Evolutionary conservation across 2,329 filamentous ascomycete species (phyloP), one percentile per base, ranked within the genome.

Genomic region (Phaeosphaeria sp.): DNA sequence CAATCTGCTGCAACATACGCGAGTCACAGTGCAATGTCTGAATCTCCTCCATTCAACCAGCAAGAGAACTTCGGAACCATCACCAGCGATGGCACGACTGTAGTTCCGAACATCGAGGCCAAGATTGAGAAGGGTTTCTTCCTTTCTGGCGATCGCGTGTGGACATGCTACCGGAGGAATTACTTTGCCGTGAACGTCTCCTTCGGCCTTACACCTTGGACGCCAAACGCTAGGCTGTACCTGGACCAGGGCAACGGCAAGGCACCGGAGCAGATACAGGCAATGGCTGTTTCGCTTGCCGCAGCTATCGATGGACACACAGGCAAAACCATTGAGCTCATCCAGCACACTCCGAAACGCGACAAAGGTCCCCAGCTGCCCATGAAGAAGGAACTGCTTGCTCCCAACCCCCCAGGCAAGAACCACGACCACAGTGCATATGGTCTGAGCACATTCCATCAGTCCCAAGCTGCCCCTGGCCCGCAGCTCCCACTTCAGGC

Each of bases 81-180:
- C 54, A 82, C 84, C 55, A 89, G 89, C 67, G 80, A 91, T 48
- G 80, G 81, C 2, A 71, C 78, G 2, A 80, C 82, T 1, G 83
- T 95, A 64, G 89, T 88, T 62, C 84, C 91, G 20, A 89, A 91
- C 15, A 91, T 97, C 62, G 84, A 89, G 27, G 91, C 91, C 36
- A 89, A 87, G 68, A 92, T 96, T 58, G 91, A 96, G 75, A 96
- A 96, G 69, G 93, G 93, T 0, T 96, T 96, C 78, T 96, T 97
- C 74, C 81, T 88, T 49, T 80, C 81, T 36, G 85, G 85, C 3
- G 93, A 96, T 54, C 84, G 86, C 18, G 91, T 93, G 67, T 97
- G 92, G 92, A 97, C 93, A 0, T 96, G 93, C 79, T 97, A 97
- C 74, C 85, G 93, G 33, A 86, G 93, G 44, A 97, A 97, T 75